These are phyloP conservation scores for Penicillium rolfsii DNA, from an alignment of 2,329 filamentous ascomycete species.

Conservation along the genomic window DNA sequence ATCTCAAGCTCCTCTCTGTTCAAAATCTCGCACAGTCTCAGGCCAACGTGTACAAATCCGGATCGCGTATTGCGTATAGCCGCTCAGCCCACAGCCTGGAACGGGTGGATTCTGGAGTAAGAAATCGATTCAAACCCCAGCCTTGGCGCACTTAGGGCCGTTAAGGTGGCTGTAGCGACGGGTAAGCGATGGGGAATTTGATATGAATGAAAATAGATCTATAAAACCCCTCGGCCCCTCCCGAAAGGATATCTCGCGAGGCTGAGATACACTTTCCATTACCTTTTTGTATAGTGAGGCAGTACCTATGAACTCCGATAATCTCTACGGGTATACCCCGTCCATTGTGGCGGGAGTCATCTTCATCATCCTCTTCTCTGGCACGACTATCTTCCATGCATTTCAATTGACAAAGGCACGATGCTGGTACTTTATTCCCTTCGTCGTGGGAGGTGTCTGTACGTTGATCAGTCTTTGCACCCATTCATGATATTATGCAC, in stretches of 20 bases:
- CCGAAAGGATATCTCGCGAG: not conserved
- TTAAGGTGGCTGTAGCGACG: not conserved
- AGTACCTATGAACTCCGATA: constrained; percentile 19
- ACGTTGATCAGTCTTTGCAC: constrained; percentile 17
- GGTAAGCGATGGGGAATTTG: not conserved
- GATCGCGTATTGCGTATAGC: constrained; percentile 1
- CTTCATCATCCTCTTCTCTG: constrained; percentile 52
- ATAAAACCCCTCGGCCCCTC: not conserved
- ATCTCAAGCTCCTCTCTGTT: not conserved
- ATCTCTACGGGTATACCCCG: constrained; percentile 49
- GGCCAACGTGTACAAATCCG: not conserved
- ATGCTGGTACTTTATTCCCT: constrained; percentile 54
- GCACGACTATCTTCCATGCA: constrained; percentile 47
- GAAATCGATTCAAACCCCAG: not conserved
- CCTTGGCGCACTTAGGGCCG: constrained; percentile 8
- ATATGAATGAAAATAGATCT: not conserved
- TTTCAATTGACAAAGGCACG: constrained; percentile 48
- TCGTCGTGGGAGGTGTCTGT: constrained; percentile 46
- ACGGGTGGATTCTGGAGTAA: constrained; percentile 3
- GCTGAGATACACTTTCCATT: not conserved
- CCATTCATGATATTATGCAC: not conserved
- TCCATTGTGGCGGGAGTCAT: constrained; percentile 52
- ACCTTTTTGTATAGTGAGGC: not conserved
- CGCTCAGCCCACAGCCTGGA: constrained; percentile 3
- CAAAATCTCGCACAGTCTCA: too few species aligned